Evolutionary conservation across 495 filamentous ascomycete species (phyloP), one percentile per base, ranked within the genome.

Genomic region (Antarctomyces pellizariae): DNA sequence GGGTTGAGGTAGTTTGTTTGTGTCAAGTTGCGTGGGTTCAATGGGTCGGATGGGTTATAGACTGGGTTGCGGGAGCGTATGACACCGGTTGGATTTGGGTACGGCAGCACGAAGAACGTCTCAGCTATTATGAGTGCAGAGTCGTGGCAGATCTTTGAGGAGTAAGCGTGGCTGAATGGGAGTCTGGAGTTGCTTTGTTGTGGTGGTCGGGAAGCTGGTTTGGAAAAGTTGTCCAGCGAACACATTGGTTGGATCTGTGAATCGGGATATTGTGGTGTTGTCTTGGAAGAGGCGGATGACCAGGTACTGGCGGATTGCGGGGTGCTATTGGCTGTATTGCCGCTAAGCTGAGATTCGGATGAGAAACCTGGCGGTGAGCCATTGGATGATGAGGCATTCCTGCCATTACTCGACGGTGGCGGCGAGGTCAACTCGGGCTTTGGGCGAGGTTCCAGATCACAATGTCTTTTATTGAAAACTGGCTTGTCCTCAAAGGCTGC

Each of bases 401-500:
- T 21, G 3, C 51, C 52, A 5, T 43, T 49, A 15, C 41, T 32
- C 21, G 35, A 10, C n/a, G 2, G 13, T 28, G 16, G 45, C 38
- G 7, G 39, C 37, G 25, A 40, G 31, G 13, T 44, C 23, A 3
- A 26, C 12, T 7, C 43, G 41, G 25, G 30, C 36, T 15, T 52
- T 41, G 4, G 47, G 41, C 13, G 50, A 47, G 15, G 50, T 18
- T 49, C 55, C 3, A 70, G 44, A 33, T 67, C 64, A 36, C 62
- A 70, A 24, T 67, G 63, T 29, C 55, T 58, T 23, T 56, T 59
- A 7, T 58, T 52, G 42, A 67, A 70, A 8, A 70, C 52, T 5
- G 64, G 63, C 1, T 64, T 54, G 31, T 70, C 62, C 22, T 54
- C 59, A 40, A 70, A 70, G 18, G 64, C 64, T 36, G 54, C 48